Evolutionary conservation across 2,329 filamentous ascomycete species (phyloP).

Genomic region (Allantophomopsis lycopodina): DNA sequence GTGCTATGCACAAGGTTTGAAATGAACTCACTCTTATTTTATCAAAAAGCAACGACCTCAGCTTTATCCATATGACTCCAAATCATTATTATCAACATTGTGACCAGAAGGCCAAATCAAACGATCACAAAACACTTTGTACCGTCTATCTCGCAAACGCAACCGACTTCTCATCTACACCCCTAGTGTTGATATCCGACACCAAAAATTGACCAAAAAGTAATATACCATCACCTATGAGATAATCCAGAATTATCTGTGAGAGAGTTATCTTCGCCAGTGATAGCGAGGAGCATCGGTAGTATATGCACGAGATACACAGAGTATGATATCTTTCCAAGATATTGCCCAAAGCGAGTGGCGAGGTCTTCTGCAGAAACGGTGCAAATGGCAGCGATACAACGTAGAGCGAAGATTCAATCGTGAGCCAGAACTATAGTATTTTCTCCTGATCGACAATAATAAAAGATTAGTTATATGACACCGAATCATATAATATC

Average conservation of each 20-base stretch:
- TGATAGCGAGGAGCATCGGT: not conserved
- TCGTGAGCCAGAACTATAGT: slow-evolving; percentile 1
- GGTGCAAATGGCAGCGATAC: slow-evolving; percentile 13
- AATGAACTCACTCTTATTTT: too few species aligned
- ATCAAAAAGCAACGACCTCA: too few species aligned
- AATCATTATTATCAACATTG: too few species aligned
- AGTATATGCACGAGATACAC: not conserved
- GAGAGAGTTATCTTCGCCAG: not conserved
- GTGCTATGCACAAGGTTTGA: too few species aligned
- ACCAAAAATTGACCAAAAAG: not conserved
- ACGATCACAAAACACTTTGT: not conserved
- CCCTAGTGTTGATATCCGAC: not conserved
- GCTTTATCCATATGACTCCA: too few species aligned
- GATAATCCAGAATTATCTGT: not conserved
- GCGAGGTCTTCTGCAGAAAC: slow-evolving; percentile 24
- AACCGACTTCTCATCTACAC: not conserved
- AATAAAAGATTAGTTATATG: not conserved
- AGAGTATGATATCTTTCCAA: not conserved
- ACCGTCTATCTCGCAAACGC: not conserved
- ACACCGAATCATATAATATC: not conserved
- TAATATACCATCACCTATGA: not conserved
- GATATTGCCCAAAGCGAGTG: slow-evolving; percentile 10
- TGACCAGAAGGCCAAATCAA: too few species aligned
- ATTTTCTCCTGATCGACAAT: not conserved
- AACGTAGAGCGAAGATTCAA: not conserved